A percentile compares a stretch with the other conserved stretches of the same genome.
These are phyloP conservation scores for Populus davidiana DNA, from an alignment of 345 rosid genomes.

Conservation along the genomic window DNA sequence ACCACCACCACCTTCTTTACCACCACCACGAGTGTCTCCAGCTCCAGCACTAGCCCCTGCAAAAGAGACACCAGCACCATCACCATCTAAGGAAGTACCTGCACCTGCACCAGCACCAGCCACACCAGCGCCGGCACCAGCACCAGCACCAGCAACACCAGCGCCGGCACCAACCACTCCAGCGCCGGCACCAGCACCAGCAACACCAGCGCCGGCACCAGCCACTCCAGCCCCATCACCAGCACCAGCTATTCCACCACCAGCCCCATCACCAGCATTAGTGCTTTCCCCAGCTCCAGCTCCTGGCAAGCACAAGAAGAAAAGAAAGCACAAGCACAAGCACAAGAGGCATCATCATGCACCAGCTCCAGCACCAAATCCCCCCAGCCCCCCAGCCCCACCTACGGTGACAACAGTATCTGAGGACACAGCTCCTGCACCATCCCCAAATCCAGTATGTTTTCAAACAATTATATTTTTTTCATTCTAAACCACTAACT, in stretches of 20 bases:
- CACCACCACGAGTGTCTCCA: constrained; percentile 7
- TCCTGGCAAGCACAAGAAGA: constrained; percentile 25
- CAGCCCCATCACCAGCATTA: constrained; percentile 27
- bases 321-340: constrained; percentile 26
- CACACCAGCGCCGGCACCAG: constrained; percentile 30
- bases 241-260: constrained; percentile 37
- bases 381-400: constrained; percentile 83
- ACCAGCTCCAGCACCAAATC: constrained; percentile 26
- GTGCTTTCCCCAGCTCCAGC: constrained; percentile 24
- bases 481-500: not conserved
- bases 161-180: constrained; percentile 38
- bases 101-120: constrained; percentile 32
- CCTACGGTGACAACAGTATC: constrained; percentile 47
- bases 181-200: constrained; percentile 28
- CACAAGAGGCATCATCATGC: constrained; percentile 31
- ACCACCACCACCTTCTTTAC: constrained; percentile 20
- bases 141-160: constrained; percentile 32
- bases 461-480: not conserved
- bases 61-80: constrained; percentile 23
- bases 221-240: constrained; percentile 15
- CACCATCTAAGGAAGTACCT: constrained; percentile 32
- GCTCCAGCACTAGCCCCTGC: constrained; percentile 32
- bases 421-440: constrained; percentile 72
- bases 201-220: constrained; percentile 39
- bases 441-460: constrained; percentile 56